Conservation (phyloP, 495 filamentous ascomycete species). For the Penicillium roqueforti region DNA sequence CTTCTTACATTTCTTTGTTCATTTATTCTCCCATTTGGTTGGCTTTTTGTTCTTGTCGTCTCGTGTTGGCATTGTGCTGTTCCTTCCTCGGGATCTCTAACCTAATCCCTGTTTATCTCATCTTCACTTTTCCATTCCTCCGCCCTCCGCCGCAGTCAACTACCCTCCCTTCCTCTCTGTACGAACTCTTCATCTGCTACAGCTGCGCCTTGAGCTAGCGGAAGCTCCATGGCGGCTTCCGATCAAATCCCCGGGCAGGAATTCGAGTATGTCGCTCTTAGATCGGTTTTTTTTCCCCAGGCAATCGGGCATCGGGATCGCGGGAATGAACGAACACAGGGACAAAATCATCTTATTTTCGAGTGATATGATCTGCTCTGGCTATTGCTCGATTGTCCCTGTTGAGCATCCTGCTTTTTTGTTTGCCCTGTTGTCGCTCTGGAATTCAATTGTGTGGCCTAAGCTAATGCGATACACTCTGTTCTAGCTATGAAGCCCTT, state of each 20-base stretch:
- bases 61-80: constrained; percentile 3
- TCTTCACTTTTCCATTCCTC: constrained; percentile 9
- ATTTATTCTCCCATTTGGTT: background rate
- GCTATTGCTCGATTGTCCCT: background rate
- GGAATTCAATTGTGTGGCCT: background rate
- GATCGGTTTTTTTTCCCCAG: constrained; percentile 5
- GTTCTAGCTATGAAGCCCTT: constrained; percentile 62
- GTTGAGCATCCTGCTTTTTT: background rate
- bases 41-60: background rate
- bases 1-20: background rate
- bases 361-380: too few species aligned
- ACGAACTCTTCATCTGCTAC: constrained; percentile 17
- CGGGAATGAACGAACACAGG: background rate
- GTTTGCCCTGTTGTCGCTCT: background rate
- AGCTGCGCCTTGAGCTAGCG: constrained; percentile 36
- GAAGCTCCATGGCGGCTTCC: constrained; percentile 42
- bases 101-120: constrained; percentile 21
- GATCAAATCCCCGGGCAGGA: constrained; percentile 39
- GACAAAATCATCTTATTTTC: background rate
- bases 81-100: constrained; percentile 17
- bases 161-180: constrained; percentile 4
- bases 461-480: constrained; percentile 20
- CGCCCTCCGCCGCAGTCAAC: background rate
- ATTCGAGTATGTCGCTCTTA: constrained; percentile 43
- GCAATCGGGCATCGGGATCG: background rate